Evolutionary conservation across 2,329 filamentous ascomycete species (phyloP), one percentile per base, ranked within the genome.

Genomic region (Mycosphaerella sp.): DNA sequence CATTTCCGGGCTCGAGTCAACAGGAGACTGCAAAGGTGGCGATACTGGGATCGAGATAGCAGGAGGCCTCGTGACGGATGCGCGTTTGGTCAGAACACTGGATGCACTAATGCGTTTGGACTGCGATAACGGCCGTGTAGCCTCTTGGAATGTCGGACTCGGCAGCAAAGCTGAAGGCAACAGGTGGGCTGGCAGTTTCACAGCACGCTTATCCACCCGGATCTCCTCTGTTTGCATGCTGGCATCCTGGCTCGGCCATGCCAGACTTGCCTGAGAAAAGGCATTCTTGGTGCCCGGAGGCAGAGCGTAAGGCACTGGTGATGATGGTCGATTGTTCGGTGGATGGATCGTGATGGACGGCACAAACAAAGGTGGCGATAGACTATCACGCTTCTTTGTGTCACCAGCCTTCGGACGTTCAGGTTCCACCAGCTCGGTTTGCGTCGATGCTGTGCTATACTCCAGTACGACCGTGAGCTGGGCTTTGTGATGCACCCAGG

Each of bases 271-370:
- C 71, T 98, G 93, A 64, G 86, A 92, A 14, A 83, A 84, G 59
- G 86, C 83, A 70, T 89, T 89, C 69, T 90, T 96, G 6, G 82
- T 85, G 58, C 83, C 83, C 53, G 91, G 84, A 51, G 90, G 90
- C 31, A 95, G 84, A 51, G 95, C 80, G 48, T 85, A 84, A 61
- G 85, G 82, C 45, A 80, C 81, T 1, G 89, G 89, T 2, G 89
- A 90, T 4, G 84, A 77, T n/a, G 92, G 90, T 45, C 87, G 82
- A 52, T 89, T 95, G 2, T 80, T 83, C 0, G 93, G 92, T 32
- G 93, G 93, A 62, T 95, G 87, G 48, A 98, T 89, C 53, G 89
- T 87, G 67, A 98, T 98, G 64, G 85, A 87, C 0, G 92, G 92
- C 11, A 68, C 66, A 45, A 65, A 66, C 23, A 54, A 51, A 23